Conservation (phyloP, 2,329 filamentous ascomycete genomes). For the Penicillium concentricum region DNA sequence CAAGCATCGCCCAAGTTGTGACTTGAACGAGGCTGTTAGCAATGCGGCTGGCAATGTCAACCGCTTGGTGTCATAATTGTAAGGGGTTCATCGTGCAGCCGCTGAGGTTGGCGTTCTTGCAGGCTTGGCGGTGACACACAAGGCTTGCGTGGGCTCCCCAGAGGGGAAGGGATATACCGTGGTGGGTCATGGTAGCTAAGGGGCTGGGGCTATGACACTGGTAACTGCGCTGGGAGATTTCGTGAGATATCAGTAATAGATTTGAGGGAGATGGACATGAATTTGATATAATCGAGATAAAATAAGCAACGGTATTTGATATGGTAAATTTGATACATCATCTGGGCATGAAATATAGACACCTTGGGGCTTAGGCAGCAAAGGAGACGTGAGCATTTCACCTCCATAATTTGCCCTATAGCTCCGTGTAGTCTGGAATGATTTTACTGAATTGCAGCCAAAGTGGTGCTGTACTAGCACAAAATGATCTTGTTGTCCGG, state of each 20-base stretch:
- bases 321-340: neutral
- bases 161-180: neutral
- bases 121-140: slow-evolving; percentile 1
- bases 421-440: no score
- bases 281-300: neutral
- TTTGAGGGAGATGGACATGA: neutral
- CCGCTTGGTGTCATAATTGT: neutral
- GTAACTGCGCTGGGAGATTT: neutral
- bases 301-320: neutral
- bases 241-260: neutral
- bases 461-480: no score
- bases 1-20: neutral
- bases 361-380: neutral
- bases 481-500: no score
- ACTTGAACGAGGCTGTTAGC: neutral
- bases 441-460: no score
- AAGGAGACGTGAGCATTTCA: no score
- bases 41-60: neutral
- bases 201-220: neutral
- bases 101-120: neutral
- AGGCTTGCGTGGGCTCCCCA: slow-evolving; percentile 6
- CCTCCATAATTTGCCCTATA: no score
- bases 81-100: neutral
- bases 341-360: neutral
- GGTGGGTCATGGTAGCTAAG: neutral